These are phyloP conservation scores for Dipodascopsis uninucleata DNA, from an alignment of 805 yeast genomes.

Conservation along the genomic window DNA sequence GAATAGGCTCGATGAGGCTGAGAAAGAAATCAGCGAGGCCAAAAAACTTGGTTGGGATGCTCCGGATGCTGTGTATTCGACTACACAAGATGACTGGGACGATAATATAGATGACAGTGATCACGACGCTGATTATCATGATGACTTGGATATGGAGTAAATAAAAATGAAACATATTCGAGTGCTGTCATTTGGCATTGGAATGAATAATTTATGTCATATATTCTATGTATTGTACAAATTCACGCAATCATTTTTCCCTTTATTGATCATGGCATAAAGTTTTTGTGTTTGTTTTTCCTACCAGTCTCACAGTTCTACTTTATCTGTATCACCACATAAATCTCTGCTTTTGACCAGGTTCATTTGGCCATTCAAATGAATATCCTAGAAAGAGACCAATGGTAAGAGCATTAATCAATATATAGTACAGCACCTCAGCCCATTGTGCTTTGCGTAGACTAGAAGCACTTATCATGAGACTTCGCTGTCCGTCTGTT, in stretches of 20 bases:
- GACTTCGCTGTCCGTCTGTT: slow-evolving; percentile 38
- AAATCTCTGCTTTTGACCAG: slow-evolving; percentile 62
- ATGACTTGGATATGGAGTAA: background rate
- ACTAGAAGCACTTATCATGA: background rate
- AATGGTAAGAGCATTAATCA: slow-evolving; percentile 52
- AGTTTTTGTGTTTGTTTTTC: background rate
- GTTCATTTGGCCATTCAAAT: slow-evolving; percentile 66
- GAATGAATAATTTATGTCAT: background rate
- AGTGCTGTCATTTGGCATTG: too few relatives aligned
- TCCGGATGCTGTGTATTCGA: slow-evolving; percentile 7
- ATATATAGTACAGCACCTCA: slow-evolving; percentile 51
- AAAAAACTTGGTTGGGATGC: slow-evolving; percentile 10
- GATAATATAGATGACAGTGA: background rate
- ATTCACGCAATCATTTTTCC: too few relatives aligned
- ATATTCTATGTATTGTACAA: background rate
- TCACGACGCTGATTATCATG: background rate
- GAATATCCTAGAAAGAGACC: slow-evolving; percentile 56
- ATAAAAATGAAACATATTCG: too few relatives aligned
- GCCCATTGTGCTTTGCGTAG: background rate
- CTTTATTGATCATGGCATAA: background rate
- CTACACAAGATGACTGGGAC: background rate
- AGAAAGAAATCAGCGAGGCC: slow-evolving; percentile 7
- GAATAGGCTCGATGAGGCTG: slow-evolving; percentile 11
- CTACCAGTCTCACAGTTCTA: background rate
- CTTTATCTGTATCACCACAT: slow-evolving; percentile 90